Evolutionary conservation across 2,329 filamentous ascomycete genomes (phyloP).

Genomic region (Phaeoacremonium minimum): DNA sequence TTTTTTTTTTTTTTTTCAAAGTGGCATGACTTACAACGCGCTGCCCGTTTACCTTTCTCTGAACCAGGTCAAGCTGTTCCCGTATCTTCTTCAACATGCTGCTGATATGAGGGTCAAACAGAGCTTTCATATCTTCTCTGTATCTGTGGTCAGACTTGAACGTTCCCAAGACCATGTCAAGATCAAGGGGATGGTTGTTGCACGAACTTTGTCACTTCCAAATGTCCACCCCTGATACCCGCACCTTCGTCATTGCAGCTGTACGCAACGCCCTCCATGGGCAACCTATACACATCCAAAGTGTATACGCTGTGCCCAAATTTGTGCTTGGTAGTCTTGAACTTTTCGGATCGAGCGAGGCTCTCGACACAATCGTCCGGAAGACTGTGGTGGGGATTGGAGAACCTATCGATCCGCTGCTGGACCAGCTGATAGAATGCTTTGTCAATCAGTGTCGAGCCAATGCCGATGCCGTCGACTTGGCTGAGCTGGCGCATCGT

Average conservation of each 20-base stretch:
- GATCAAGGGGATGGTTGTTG: background rate
- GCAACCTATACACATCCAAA: conserved; percentile 32
- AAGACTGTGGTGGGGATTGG: conserved; percentile 26
- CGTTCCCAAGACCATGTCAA: conserved; percentile 1
- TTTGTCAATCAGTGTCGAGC: conserved; percentile 39
- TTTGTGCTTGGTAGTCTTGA: conserved; percentile 30
- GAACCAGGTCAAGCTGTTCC: conserved; percentile 34
- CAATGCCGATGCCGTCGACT: conserved; percentile 40
- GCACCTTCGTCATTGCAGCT: conserved; percentile 30
- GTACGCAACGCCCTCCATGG: conserved; percentile 36
- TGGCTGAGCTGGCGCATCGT: conserved; percentile 22
- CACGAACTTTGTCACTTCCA: conserved; percentile 32
- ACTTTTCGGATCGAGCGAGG: conserved; percentile 31
- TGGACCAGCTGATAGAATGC: conserved; percentile 33
- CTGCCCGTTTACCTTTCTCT: too few species aligned
- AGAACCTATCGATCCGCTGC: conserved; percentile 26
- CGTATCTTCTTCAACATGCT: conserved; percentile 31
- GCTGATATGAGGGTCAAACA: conserved; percentile 37
- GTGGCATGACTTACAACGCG: too few species aligned
- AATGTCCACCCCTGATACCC: conserved; percentile 32
- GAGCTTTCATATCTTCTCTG: conserved; percentile 35
- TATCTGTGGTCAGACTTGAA: conserved; percentile 2
- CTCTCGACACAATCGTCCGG: conserved; percentile 28
- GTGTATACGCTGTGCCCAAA: conserved; percentile 40
- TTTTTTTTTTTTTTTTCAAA: too few species aligned